Percentiles rank a stretch among this genome's conserved stretches.
Conservation (phyloP, 495 filamentous ascomycete species). For the Xylaria palmicola region DNA sequence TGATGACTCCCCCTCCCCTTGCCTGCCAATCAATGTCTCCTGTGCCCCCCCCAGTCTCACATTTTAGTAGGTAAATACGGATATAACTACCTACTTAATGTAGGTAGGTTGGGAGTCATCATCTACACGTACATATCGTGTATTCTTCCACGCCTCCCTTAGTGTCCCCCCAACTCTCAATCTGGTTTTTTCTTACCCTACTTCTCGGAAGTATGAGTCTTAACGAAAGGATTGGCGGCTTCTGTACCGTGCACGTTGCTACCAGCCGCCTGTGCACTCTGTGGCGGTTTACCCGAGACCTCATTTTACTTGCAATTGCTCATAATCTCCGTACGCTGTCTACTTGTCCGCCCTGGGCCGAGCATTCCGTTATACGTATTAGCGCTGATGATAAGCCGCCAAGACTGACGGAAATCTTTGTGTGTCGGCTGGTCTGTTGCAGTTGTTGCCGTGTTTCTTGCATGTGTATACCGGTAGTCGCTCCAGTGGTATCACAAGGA, state of each 20-base stretch:
- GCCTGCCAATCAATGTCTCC: not conserved
- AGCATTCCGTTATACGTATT: not conserved
- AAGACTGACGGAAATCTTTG: not conserved
- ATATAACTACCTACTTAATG: too few species aligned
- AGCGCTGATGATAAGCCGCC: slow-evolving; percentile 10
- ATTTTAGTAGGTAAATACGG: too few species aligned
- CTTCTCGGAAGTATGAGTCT: not conserved
- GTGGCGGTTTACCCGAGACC: not conserved
- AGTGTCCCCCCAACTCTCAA: too few species aligned
- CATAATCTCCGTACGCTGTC: not conserved
- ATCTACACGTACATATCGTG: not conserved
- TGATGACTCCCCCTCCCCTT: not conserved
- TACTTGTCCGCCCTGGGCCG: not conserved
- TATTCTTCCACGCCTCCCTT: too few species aligned
- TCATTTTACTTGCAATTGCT: not conserved
- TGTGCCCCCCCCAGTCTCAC: not conserved
- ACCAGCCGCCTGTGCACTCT: not conserved
- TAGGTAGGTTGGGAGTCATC: too few species aligned
- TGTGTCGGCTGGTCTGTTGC: not conserved
- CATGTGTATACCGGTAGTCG: too few species aligned
- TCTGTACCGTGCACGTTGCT: not conserved
- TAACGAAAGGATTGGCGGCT: too few species aligned
- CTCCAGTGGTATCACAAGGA: too few species aligned
- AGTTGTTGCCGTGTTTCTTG: not conserved
- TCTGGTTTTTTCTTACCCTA: not conserved